Percentiles rank a stretch among this genome's conserved stretches.
These are phyloP conservation scores for Cadophora luteo-olivacea DNA, from an alignment of 2,329 filamentous ascomycete genomes.

Conservation along the genomic window DNA sequence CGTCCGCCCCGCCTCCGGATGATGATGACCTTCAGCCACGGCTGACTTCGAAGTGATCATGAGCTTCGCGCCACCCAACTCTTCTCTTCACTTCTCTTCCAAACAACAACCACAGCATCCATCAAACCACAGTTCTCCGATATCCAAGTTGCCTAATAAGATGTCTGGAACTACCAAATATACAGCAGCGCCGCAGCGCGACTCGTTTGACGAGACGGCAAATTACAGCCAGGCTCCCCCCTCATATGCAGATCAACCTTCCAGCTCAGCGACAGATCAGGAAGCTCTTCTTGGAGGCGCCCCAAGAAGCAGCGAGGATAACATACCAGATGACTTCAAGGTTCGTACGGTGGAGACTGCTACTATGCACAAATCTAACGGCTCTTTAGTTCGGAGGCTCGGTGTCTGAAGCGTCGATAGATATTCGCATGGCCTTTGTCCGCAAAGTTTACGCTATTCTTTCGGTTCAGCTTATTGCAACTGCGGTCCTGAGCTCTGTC, in stretches of 20 bases:
- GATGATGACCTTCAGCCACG: too few species aligned
- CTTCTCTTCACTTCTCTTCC: neutral
- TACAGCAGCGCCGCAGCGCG: constrained; percentile 80
- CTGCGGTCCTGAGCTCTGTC: constrained; percentile 78
- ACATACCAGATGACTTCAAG: constrained; percentile 97
- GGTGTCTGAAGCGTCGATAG: constrained; percentile 90
- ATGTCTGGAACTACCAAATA: constrained; percentile 86
- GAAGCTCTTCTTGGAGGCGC: constrained; percentile 62
- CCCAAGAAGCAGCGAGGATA: constrained; percentile 83
- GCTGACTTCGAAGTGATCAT: neutral
- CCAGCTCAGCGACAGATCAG: constrained; percentile 59
- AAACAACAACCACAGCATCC: constrained; percentile 10
- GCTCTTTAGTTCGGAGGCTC: constrained; percentile 79
- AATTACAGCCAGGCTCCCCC: constrained; percentile 80
- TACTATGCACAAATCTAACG: constrained; percentile 26
- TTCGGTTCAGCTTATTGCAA: constrained; percentile 90
- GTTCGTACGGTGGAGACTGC: constrained; percentile 48
- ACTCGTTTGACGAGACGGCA: constrained; percentile 76
- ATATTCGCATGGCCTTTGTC: constrained; percentile 96
- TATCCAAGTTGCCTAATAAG: constrained; percentile 19
- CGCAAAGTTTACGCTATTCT: constrained; percentile 98
- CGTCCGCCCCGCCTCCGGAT: too few species aligned
- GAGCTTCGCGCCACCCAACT: neutral
- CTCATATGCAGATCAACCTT: constrained; percentile 71
- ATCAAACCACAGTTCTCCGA: neutral